Evolutionary conservation across 1,284 basidiomycete species (phyloP), one percentile per base, ranked within the genome.

Genomic region (Irpex rosettiformis): DNA sequence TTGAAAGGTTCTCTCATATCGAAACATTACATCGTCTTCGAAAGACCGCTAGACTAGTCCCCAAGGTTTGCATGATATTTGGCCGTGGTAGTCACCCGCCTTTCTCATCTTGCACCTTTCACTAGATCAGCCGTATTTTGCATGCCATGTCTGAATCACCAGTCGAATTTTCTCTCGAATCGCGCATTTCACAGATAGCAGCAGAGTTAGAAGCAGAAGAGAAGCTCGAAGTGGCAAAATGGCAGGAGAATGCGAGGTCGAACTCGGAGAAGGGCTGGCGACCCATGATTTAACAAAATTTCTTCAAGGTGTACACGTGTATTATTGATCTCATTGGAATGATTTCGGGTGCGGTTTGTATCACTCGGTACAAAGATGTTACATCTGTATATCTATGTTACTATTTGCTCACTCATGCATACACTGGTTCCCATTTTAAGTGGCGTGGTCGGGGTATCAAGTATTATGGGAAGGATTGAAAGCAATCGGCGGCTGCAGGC

Each of bases 161-260:
- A 79, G 7, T 66, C 74, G 1, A 79, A 82, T 13, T 77, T 2
- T 63, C 75, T 2, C 62, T 77, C 22, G 79, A 79, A 2, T 67
- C 66, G 28, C 69, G 86, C 59, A 70, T 85, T 2, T 75, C 77
- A 45, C 84, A 87, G 62, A 74, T 76, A n/a, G 74, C 72, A 18
- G 83, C 82, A 56, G 85, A 87, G 62, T 74, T 86, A 3, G 69
- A 81, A 11, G 84, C 84, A 2, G 80, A 83, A 43, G 86, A 88
- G 67, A 87, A 85, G 67, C 67, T 88, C 56, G 77, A 82, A 54
- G 73, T 78, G 4, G 69, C 59, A 75, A 85, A 67, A 67, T 63
- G 73, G 57, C 76, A 79, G 52, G 69, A 68, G 6, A 63, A 30
- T 11, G 13, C 55, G 11, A 60, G 56, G 30, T 11, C 63, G 45